Evolutionary conservation across 805 yeast species (phyloP), one percentile per base, ranked within the genome.

Genomic region (Candida anglica): DNA sequence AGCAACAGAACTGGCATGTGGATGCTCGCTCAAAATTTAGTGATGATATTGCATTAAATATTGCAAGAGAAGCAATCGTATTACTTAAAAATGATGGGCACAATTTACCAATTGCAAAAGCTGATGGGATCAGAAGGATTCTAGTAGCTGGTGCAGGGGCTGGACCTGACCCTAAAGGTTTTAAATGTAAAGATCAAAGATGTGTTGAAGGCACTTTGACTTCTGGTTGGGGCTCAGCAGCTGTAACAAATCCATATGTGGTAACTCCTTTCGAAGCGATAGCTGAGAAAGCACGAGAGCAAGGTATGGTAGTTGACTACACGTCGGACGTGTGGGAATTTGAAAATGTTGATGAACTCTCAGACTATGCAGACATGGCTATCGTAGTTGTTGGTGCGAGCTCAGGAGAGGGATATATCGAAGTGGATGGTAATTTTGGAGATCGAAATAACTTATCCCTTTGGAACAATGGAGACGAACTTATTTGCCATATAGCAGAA

Each of bases 211-310:
- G 85, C 2, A 69, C 75, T 2, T 47, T 78, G 27, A 71, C 75
- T 21, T 63, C 72, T 19, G 84, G 84, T 10, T 75, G 84, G 79
- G 86, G 85, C 0, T 77, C 84, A 4, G 77, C 81, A 0, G 63
- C 79, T 8, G 79, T 71, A 11, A 70, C 66, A 42, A 69, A 74
- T 27, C 79, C 80, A 2, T 74, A 60, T 47, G 72, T 75, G 3
- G 61, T 75, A n/a, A 70, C 81, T 1, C 83, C 84, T 0, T 64
- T 64, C 38, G 80, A 76, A 47, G 81, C 77, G 1, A 69, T 79
- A 25, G 59, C 70, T 3, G 54, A 56, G 21, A 61, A 63, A 37
- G 80, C 81, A 2, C 53, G 63, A 21, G 64, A 60, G 23, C 52
- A 60, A 31, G 73, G 71, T 6, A 69, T 73, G 47, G 55, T 60